Base-by-base conservation (phyloP, 176 grass and related monocot species). In the Zea mays region DNA sequence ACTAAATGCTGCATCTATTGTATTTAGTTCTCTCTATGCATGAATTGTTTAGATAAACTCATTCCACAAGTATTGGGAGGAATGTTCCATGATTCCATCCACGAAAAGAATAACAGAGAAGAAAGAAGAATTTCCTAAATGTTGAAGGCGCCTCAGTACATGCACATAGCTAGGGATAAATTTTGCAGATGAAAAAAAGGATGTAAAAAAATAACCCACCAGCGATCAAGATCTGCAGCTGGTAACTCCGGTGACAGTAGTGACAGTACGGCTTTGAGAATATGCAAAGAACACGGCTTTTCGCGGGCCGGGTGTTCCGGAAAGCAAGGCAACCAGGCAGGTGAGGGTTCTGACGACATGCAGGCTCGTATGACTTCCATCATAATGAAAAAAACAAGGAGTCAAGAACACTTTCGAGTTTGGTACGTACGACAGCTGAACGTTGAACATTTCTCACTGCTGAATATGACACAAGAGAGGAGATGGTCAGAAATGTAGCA, bases 251-350 rank as follows among this genome's bases (percentile, higher is more conserved):
- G 68, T 5, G 83, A 10, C 2, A 58, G 75, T 73, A 79, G 58
- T 65, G 20, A 8, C 9, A 46, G 7, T 10, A 8, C 42, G 7
- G 8, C 20, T 8, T 59, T 66, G 39, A 34, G 60, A 74, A 67
- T 73, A 67, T 78, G 57, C 74, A 65, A 10, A 40, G 8, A 73
- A 73, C 59, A 85, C 11, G 68, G 75, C 58, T 73, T 73, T 79
- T 48, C 12, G 12, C 33, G 17, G 16, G 11, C 58, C 37, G 56
- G 49, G 73, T 79, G 68, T 66, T 54, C 27, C 40, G 35, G 58
- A 85, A 57, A 79, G 38, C 58, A 72, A 46, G 83, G 14, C 59
- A 65, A 57, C 36, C 39, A 14, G 47, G 59, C 34, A 85, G 68
- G 59, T 66, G 65, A 42, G 67, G 58, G 57, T 11, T 67, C 59